These are phyloP conservation scores for Murraya koenigii DNA, from an alignment of 345 rosid species.

Conservation along the genomic window DNA sequence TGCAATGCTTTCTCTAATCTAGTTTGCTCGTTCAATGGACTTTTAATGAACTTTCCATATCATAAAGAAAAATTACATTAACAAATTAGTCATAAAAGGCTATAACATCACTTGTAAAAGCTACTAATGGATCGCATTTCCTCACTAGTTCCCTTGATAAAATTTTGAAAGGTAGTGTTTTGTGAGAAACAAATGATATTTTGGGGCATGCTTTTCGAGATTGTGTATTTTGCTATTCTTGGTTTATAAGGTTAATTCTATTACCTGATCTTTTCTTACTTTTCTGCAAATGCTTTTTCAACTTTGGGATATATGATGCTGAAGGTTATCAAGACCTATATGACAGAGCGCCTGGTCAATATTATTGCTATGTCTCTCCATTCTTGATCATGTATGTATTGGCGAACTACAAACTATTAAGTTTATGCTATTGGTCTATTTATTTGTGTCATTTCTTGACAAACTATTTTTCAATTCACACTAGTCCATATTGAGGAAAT, in stretches of 20 bases:
- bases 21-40: no score
- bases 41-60: no score
- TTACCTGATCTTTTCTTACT: slow-evolving; percentile 3
- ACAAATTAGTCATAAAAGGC: slow-evolving; percentile 79
- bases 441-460: not conserved
- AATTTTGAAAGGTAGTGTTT: slow-evolving; percentile 71
- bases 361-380: slow-evolving; percentile 96
- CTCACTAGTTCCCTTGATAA: slow-evolving; percentile 87
- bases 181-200: not conserved
- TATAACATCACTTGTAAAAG: slow-evolving; percentile 73
- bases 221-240: not conserved
- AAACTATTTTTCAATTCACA: not conserved
- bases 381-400: slow-evolving; percentile 78
- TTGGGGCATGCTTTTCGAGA: not conserved
- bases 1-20: no score
- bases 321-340: slow-evolving; percentile 84
- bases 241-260: slow-evolving; percentile 3
- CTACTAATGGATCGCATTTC: slow-evolving; percentile 82
- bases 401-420: not conserved
- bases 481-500: not conserved
- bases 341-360: slow-evolving; percentile 82
- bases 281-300: slow-evolving; percentile 29
- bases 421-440: not conserved
- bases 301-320: slow-evolving; percentile 91
- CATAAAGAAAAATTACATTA: no score